Evolutionary conservation across 352 stramenopile genomes (phyloP).

Genomic region (Ochromonadaceae sp.): DNA sequence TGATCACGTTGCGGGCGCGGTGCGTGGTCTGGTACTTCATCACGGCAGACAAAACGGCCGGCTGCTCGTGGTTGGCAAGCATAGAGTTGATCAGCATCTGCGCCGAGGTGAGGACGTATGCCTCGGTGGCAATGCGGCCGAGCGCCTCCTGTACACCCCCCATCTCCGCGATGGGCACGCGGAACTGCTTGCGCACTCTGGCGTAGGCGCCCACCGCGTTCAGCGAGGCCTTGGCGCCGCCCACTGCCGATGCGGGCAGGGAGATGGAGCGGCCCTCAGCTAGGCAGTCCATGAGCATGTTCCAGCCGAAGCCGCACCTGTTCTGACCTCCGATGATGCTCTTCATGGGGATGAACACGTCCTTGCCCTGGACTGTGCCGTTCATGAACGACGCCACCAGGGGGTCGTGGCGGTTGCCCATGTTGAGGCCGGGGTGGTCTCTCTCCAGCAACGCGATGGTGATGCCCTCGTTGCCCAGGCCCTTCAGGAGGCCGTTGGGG

Average conservation of each 20-base stretch:
- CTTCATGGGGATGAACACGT: conserved; percentile 95
- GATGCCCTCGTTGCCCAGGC: conserved; percentile 77
- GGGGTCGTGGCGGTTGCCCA: conserved; percentile 86
- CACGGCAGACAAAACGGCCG: conserved; percentile 89
- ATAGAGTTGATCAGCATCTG: conserved; percentile 96
- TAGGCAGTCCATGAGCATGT: conserved; percentile 98
- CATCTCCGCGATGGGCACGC: conserved; percentile 91
- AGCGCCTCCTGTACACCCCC: conserved; percentile 94
- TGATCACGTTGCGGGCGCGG: conserved; percentile 79
- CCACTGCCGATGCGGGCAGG: conserved; percentile 81
- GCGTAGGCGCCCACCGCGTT: conserved; percentile 83
- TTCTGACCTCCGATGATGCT: conserved; percentile 91
- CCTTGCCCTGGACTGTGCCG: conserved; percentile 79
- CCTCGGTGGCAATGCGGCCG: conserved; percentile 70
- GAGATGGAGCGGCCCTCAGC: conserved; percentile 89
- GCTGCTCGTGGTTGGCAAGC: conserved; percentile 95
- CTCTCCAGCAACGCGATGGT: conserved; percentile 87
- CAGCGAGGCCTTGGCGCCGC: conserved; percentile 68
- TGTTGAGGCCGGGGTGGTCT: conserved; percentile 75
- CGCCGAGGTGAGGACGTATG: conserved; percentile 81
- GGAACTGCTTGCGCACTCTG: conserved; percentile 93
- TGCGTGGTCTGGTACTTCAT: conserved; percentile 98
- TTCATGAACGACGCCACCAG: conserved; percentile 94
- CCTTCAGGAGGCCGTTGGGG: conserved; percentile 79
- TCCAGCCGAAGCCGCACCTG: conserved; percentile 89